Conservation (phyloP, 139 green algal species). For the Chlamydomonas sphaeroides region DNA sequence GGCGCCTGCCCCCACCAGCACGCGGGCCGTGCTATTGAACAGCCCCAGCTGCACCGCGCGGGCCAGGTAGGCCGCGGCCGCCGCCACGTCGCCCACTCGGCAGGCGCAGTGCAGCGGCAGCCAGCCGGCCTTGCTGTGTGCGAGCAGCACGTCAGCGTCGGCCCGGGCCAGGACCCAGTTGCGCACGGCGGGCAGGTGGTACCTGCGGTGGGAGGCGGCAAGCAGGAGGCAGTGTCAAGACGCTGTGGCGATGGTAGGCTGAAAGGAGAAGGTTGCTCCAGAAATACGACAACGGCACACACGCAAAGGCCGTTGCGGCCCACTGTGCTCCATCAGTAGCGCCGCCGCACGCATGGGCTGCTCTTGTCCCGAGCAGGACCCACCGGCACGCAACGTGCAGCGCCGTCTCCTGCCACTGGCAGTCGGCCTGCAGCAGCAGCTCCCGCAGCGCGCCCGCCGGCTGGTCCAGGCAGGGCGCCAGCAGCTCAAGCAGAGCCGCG, state of each 20-base stretch:
- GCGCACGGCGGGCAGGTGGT: not conserved
- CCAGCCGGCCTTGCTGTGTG: conserved; percentile 13
- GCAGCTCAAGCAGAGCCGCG: too few relatives aligned
- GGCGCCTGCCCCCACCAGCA: not conserved
- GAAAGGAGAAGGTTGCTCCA: too few relatives aligned
- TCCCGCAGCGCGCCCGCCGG: too few relatives aligned
- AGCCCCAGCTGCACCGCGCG: not conserved
- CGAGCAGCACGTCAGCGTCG: not conserved
- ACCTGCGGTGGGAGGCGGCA: too few relatives aligned
- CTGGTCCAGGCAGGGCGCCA: too few relatives aligned
- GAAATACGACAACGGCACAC: too few relatives aligned
- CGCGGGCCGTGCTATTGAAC: not conserved
- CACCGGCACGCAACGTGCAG: not conserved
- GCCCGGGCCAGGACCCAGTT: conserved; percentile 3
- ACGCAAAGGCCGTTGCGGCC: too few relatives aligned
- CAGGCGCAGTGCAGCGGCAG: not conserved
- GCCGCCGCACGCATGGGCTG: too few relatives aligned
- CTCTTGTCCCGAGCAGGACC: not conserved
- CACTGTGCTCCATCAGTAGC: too few relatives aligned
- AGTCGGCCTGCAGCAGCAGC: conserved; percentile 4
- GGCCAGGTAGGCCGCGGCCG: not conserved
- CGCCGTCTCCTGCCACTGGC: not conserved
- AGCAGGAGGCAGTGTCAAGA: too few relatives aligned
- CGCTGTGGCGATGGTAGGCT: too few relatives aligned
- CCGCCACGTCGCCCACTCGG: not conserved